phyloP scores from a whole-genome alignment of 179 eudicot genomes.

The Spinacia oleracea region DNA sequence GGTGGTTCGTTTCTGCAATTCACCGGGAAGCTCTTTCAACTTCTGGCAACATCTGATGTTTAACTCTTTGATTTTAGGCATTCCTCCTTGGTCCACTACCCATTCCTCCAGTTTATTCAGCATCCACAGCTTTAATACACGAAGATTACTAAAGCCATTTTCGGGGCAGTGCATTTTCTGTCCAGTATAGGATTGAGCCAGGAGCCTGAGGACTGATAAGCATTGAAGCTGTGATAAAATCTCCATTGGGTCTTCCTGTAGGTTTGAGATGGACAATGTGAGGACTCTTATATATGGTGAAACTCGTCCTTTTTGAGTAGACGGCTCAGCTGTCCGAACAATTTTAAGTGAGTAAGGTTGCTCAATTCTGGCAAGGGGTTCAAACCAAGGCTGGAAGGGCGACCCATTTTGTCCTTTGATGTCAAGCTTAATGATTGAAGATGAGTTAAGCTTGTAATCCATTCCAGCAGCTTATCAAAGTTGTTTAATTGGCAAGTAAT shows the following conservation, averaged over 20 bases:
- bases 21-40: slow-evolving; percentile 30
- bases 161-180: slow-evolving; percentile 24
- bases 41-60: slow-evolving; percentile 39
- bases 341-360: slow-evolving; percentile 36
- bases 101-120: slow-evolving; percentile 35
- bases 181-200: slow-evolving; percentile 39
- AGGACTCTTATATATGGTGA: slow-evolving; percentile 39
- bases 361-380: slow-evolving; percentile 23
- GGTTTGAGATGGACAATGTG: slow-evolving; percentile 38
- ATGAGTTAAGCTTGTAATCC: slow-evolving; percentile 29
- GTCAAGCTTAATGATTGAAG: slow-evolving; percentile 41
- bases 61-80: slow-evolving; percentile 38
- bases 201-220: slow-evolving; percentile 45
- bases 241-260: slow-evolving; percentile 41
- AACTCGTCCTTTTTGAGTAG: slow-evolving; percentile 18
- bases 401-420: slow-evolving; percentile 37
- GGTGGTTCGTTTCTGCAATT: slow-evolving; percentile 22
- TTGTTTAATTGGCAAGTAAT: slow-evolving; percentile 31
- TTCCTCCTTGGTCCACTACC: slow-evolving; percentile 36
- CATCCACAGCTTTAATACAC: slow-evolving; percentile 46
- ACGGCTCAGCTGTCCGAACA: slow-evolving; percentile 35
- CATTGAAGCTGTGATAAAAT: slow-evolving; percentile 32
- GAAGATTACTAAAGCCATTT: slow-evolving; percentile 33
- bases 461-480: slow-evolving; percentile 17
- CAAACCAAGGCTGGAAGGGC: slow-evolving; percentile 29